Base-by-base conservation (phyloP, 768 basidiomycete species). In the Lyophyllum shimeji region DNA sequence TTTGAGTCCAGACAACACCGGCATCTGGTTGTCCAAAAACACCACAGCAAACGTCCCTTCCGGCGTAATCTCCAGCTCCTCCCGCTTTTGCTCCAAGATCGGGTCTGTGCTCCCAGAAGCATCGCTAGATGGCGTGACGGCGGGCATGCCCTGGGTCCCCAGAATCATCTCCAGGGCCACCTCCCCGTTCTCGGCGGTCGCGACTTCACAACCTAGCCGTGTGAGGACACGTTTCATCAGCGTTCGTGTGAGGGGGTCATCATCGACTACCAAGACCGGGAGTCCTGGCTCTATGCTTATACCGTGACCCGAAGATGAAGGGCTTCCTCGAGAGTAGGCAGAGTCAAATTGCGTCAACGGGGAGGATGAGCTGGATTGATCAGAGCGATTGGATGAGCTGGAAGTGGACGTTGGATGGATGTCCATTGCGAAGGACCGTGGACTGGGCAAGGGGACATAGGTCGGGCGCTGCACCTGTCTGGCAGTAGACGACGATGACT, bases 151-250 rank as follows among this genome's bases (percentile, higher is more conserved):
- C 8, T 61, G 55, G 12, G 69, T 66, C 15, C 84, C 83, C 6
- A 89, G 63, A 29, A 92, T 84, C 78, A 89, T 77, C 57, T 89
- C 82, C 50, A 93, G 71, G 20, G 90, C 91, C 33, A 86, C 68
- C 64, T 87, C 82, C 6, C 93, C 93, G 64, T 95, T 93, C 73
- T 94, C 90, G 11, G 93, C 93, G 17, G 83, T 84, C 13, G 82
- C 75, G n/a, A 94, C 91, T 27, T 69, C 69, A 68, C 91, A 93
- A 0, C 93, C 91, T 1, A 94, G 74, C 33, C 91, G 78, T n/a
- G 82, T 81, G 42, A 95, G 75, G 69, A 92, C 82, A 21, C 91
- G 80, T 57, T 78, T 81, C 93, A 95, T 93, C 57, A 95, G 73
- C 49, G 81, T 85, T 49, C 93, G 81, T 50, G 93, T 94, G 52